phyloP scores from a whole-genome alignment of 1,284 basidiomycete genomes.

The Taiwanofungus camphoratus region DNA sequence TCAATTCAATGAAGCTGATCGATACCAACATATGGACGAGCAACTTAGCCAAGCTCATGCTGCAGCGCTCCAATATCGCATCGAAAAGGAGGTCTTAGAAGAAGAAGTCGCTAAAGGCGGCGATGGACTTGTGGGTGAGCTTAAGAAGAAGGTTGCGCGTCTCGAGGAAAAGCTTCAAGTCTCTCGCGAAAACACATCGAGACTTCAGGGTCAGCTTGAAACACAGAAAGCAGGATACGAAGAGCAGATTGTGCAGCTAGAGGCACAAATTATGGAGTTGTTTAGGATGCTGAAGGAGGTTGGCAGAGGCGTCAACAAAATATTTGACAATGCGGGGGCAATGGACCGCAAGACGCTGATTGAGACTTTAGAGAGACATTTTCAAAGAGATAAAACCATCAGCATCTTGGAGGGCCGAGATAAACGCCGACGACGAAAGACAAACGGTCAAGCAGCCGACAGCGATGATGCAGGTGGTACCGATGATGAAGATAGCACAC shows the following conservation, averaged over 20 bases:
- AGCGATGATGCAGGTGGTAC: constrained; percentile 32
- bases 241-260: constrained; percentile 82
- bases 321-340: constrained; percentile 55
- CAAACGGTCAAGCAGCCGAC: constrained; percentile 27
- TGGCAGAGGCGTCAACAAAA: constrained; percentile 69
- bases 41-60: constrained; percentile 70
- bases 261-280: constrained; percentile 89
- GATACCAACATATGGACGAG: constrained; percentile 73
- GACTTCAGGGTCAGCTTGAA: constrained; percentile 75
- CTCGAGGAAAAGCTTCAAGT: constrained; percentile 77
- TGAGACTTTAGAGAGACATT: constrained; percentile 74
- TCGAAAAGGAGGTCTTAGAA: constrained; percentile 73
- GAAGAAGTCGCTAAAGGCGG: constrained; percentile 77
- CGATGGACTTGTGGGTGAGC: constrained; percentile 79
- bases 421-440: constrained; percentile 30
- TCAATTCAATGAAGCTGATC: constrained; percentile 89
- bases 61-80: constrained; percentile 55
- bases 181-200: constrained; percentile 74
- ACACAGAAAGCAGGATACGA: constrained; percentile 82
- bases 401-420: constrained; percentile 76
- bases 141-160: constrained; percentile 70
- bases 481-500: constrained; percentile 36
- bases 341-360: constrained; percentile 83
- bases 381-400: constrained; percentile 83
- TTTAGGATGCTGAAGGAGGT: constrained; percentile 90